Conservation (phyloP, 139 green algal genomes). For the Chlamydomonas eustigma region DNA sequence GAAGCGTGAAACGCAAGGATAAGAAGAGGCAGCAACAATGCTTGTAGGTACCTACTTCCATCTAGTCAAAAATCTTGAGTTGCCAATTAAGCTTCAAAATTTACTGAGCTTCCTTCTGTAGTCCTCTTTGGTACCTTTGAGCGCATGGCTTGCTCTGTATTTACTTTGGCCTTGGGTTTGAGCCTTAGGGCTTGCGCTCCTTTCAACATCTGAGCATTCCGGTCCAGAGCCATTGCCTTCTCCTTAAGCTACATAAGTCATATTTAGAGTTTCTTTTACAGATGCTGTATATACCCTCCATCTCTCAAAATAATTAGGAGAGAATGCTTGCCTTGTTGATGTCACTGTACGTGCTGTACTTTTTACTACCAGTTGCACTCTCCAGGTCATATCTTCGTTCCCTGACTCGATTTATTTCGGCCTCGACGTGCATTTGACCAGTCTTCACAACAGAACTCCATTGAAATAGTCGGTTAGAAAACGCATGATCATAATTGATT, state of each 20-base stretch:
- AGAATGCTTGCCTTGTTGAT: too few species aligned
- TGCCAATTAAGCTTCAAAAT: not conserved
- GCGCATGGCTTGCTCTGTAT: not conserved
- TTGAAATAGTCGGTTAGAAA: too few species aligned
- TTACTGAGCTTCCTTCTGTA: not conserved
- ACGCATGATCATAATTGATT: too few species aligned
- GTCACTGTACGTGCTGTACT: too few species aligned
- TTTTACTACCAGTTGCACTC: too few species aligned
- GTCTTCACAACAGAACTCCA: too few species aligned
- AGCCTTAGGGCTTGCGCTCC: not conserved
- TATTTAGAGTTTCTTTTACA: too few species aligned
- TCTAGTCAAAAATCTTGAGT: not conserved
- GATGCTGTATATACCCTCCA: too few species aligned
- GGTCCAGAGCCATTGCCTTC: not conserved
- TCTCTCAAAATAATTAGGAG: too few species aligned
- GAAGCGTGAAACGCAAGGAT: not conserved
- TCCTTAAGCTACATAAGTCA: slow-evolving; percentile 9
- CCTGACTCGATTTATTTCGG: too few species aligned
- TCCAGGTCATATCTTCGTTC: too few species aligned
- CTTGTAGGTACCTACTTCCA: not conserved
- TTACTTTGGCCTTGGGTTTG: not conserved
- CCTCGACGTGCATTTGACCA: too few species aligned
- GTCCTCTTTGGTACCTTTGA: not conserved
- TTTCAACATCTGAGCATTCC: not conserved
- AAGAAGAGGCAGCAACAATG: not conserved